Base-by-base conservation (phyloP, 768 basidiomycete species). In the Amyloporia xantha region DNA sequence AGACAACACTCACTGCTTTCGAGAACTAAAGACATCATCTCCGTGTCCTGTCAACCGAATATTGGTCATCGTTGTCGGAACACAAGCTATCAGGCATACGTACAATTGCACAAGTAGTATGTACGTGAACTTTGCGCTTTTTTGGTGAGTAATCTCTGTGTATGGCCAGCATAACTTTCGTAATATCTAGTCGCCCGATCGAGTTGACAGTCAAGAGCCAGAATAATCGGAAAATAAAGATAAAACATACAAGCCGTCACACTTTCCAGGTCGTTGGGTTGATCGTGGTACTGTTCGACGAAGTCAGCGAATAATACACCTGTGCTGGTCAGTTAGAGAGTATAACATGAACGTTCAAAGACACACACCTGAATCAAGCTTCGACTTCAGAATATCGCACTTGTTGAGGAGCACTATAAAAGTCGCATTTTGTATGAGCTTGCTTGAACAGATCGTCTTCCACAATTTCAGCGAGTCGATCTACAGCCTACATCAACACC, bases 401-500 rank as follows among this genome's bases (percentile, higher is more conserved):
- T 84, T 83, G 68, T 82, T 82, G 15, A 84, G 68, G 58, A 84
- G 74, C 17, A 85, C 62, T 37, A 84, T 74, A 45, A 84, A 71
- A 49, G 78, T 74, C 24, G 79, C 74, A 0, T 67, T 59, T 6
- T 68, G 66, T 2, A 85, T 71, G 13, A 82, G 63, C 54, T 75
- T 78, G 63, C 80, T 81, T 53, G 71, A 67, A 58, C 80, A 82
- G 25, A 83, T 71, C 36, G 67, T 69, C 60, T 79, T 74, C 82
- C 82, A 84, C 3, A 82, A 62, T 43, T 71, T 65, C 39, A 83
- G 62, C 0, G 78, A 77, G 55, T 83, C 82, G 35, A 71, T 68
- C 79, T 82, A 36, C 7, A 33, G 7, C 9, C 9, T 12, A 17
- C 7, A 36, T 42, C 37, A 40, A 15, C 26, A 37, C 20, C 39